These are phyloP conservation scores for Phaseolus lunatus DNA, from an alignment of 306 rosid genomes.

Conservation along the genomic window DNA sequence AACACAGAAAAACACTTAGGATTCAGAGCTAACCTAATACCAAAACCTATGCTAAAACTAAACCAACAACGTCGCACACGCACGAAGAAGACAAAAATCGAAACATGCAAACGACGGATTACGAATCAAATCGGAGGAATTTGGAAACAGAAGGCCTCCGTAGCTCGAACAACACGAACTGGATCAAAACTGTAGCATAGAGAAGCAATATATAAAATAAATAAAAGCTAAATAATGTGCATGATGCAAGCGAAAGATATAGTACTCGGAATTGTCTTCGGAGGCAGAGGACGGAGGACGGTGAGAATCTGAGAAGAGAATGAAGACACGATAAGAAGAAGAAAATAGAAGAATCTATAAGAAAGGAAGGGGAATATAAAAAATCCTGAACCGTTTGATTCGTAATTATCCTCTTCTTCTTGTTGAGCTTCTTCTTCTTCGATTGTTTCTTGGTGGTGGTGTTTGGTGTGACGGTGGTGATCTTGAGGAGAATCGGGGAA, in stretches of 20 bases:
- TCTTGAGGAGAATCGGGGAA: slow-evolving; percentile 50
- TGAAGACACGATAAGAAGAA: slow-evolving; percentile 42
- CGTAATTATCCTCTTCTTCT: neutral
- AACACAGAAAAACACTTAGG: neutral
- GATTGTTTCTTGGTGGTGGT: slow-evolving; percentile 35
- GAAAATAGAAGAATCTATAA: neutral
- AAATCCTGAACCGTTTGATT: slow-evolving; percentile 53
- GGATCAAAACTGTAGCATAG: slow-evolving; percentile 30
- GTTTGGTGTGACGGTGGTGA: slow-evolving; percentile 57
- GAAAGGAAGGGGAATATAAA: neutral
- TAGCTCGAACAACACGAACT: slow-evolving; percentile 33
- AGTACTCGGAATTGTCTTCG: slow-evolving; percentile 75
- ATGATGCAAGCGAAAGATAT: slow-evolving; percentile 21
- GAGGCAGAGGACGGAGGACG: slow-evolving; percentile 65
- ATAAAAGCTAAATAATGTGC: slow-evolving; percentile 38
- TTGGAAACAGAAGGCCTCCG: slow-evolving; percentile 9
- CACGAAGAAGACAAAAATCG: slow-evolving; percentile 48
- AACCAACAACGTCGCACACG: neutral
- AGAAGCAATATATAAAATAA: slow-evolving; percentile 1
- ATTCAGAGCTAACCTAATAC: slow-evolving; percentile 23
- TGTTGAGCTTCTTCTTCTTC: neutral
- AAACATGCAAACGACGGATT: slow-evolving; percentile 60
- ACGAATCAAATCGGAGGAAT: slow-evolving; percentile 49
- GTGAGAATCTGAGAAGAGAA: slow-evolving; percentile 70
- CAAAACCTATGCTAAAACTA: slow-evolving; percentile 25